Evolutionary conservation across 345 rosid species (phyloP), one percentile per base, ranked within the genome.

Genomic region (Bruguiera sexangula): DNA sequence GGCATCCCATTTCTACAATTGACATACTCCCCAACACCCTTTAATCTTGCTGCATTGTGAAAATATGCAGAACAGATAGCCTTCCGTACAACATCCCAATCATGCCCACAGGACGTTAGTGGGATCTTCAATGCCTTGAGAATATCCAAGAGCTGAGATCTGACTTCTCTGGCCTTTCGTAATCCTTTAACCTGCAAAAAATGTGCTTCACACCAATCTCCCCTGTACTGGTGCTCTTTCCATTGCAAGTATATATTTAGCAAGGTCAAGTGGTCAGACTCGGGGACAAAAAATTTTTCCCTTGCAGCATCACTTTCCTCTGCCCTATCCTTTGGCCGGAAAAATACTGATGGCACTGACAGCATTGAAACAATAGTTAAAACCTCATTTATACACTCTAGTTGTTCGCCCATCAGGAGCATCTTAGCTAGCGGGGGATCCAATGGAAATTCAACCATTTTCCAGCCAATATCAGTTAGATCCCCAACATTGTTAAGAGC

Each of bases 371-470:
- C 99, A 60, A 95, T 92, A 6, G 98, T 95, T 85, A 95, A 76
- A 66, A 95, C 99, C 87, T 95, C 99, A 34, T 95, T 82, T 63
- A 92, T 39, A 75, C 99, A 95, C 31, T 73, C 84, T 20, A 92
- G 82, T 71, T 76, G 85, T 67, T 88, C 99, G 24, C 99, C 99
- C 86, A 88, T 95, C 79, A 95, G 82, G 37, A 92, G 92, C 99
- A 95, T 95, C 89, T 95, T 95, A 27, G 99, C 99, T 60, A 95
- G 96, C 2, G 99, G 91, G 31, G 99, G 99, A 72, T 95, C 99
- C 84, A 92, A 69, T 0, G 97, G 99, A 76, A 95, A 92, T 82
- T 92, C 99, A 63, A 95, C 96, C 99, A 95, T 95, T 84, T 95
- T 95, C 99, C 97, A 95, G 20, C 99, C 97, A 20, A 92, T 86